Evolutionary conservation across 805 yeast species (phyloP), one percentile per base, ranked within the genome.

Genomic region (Barnettozyma californica): DNA sequence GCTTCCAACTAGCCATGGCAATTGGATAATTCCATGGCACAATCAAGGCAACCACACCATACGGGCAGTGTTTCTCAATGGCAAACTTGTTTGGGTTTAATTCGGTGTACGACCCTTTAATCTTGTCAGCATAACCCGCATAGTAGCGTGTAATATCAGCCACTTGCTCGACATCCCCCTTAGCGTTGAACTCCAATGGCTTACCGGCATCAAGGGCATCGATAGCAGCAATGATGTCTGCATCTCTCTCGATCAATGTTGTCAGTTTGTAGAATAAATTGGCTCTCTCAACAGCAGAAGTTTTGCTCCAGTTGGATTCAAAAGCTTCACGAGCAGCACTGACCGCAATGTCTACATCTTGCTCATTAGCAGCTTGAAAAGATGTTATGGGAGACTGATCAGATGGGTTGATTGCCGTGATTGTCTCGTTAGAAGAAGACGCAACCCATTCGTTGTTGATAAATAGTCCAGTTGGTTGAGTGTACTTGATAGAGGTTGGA

Each of bases 1-100:
- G 70, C 63, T 85, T 85, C 92, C 92, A 85, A 35, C 84, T 69
- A 65, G 83, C 78, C 87, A 85, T 84, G 68, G 85, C 76, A 51
- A 85, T 69, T 58, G 94, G 94, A 76, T 85, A 85, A 65, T 85
- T 85, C 91, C 91, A 85, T 64, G 94, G 91, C 54, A 85, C 84
- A 53, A 85, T 83, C 68, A 83, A 87, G 51, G 90, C 91, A 68
- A 87, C 83, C 34, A 84, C 86, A 62, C 91, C 91, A 61, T 83
- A 71, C 53, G 91, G 91, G 67, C 83, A 89, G 64, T 79, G 79
- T 59, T 77, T 74, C 53, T 86, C 81, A 69, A 76, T 83, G 52
- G 76, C 78, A 60, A 82, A 76, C 65, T 84, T 84, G 35, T 78
- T 68, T 53, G 87, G 89, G 46, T 84, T 77, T 43, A 87, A 78